Evolutionary conservation across 2,329 filamentous ascomycete genomes (phyloP).

Genomic region (Fusarium verticillioides): DNA sequence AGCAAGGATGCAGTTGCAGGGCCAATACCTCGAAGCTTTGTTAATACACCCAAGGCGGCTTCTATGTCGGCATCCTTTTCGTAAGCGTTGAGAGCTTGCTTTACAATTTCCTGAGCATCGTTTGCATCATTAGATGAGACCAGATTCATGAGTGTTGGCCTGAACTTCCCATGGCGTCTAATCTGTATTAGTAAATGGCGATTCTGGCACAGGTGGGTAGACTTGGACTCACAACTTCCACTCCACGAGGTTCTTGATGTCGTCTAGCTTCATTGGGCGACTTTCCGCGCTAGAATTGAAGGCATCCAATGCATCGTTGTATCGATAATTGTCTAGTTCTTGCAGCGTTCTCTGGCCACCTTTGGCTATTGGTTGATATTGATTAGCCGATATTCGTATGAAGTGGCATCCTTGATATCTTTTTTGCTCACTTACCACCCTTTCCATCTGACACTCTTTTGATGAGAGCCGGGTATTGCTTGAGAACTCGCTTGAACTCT

Average conservation of each 20-base stretch:
- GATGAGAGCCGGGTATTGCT: slow-evolving; percentile 55
- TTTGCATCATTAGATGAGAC: slow-evolving; percentile 69
- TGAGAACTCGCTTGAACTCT: slow-evolving; percentile 52
- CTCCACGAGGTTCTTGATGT: slow-evolving; percentile 70
- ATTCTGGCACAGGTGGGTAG: background rate
- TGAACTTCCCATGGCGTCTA: slow-evolving; percentile 71
- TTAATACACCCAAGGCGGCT: slow-evolving; percentile 64
- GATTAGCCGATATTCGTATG: slow-evolving; percentile 6
- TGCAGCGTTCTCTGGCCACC: slow-evolving; percentile 61
- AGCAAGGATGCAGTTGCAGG: slow-evolving; percentile 83
- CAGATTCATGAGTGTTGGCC: slow-evolving; percentile 69
- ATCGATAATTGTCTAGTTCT: slow-evolving; percentile 70
- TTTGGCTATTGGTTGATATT: slow-evolving; percentile 52
- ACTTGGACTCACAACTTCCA: slow-evolving; percentile 73
- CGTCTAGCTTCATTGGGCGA: slow-evolving; percentile 62
- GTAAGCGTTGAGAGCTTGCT: slow-evolving; percentile 62
- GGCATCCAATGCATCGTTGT: slow-evolving; percentile 60
- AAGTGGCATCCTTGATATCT: background rate
- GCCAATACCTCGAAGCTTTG: slow-evolving; percentile 76
- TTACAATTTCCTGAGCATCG: slow-evolving; percentile 59
- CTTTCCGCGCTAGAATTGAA: slow-evolving; percentile 54
- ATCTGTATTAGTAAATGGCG: slow-evolving; percentile 1
- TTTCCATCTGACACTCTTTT: slow-evolving; percentile 58
- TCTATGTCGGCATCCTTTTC: slow-evolving; percentile 53
- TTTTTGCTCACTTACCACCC: slow-evolving; percentile 50